Conservation (phyloP, 2,329 filamentous ascomycete species). For the Aureobasidium namibiae region DNA sequence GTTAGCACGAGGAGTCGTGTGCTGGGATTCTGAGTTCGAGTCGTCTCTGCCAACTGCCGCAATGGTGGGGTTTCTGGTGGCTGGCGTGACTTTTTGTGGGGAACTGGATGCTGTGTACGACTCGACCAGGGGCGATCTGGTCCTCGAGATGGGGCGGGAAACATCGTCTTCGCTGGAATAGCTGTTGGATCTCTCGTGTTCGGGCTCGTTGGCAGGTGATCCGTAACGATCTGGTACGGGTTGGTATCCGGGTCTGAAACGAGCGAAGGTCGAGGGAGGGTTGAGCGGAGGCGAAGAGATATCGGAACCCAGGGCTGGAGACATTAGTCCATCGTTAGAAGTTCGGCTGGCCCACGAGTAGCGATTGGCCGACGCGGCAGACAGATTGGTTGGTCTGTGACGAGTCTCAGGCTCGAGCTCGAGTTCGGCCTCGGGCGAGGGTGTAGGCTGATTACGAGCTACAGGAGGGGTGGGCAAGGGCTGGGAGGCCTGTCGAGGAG, state of each 20-base stretch:
- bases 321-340: constrained; percentile 25
- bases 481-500: constrained; percentile 14
- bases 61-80: not conserved
- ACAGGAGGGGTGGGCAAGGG: constrained; percentile 20
- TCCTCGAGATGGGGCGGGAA: not conserved
- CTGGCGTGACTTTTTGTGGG: not conserved
- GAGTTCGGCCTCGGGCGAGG: not conserved
- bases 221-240: constrained; percentile 14
- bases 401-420: not conserved
- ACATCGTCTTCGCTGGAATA: constrained; percentile 12
- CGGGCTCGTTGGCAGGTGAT: constrained; percentile 13
- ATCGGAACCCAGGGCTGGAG: constrained; percentile 11
- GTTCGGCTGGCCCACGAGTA: constrained; percentile 25
- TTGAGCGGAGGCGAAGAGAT: constrained; percentile 7
- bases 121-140: not conserved
- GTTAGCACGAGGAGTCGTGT: constrained; percentile 20
- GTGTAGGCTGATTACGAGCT: not conserved
- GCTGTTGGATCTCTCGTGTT: constrained; percentile 10
- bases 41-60: not conserved
- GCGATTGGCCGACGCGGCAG: constrained; percentile 19
- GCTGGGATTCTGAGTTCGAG: constrained; percentile 19
- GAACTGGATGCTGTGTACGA: not conserved
- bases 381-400: constrained; percentile 1
- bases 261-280: constrained; percentile 11
- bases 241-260: constrained; percentile 15